Conservation (phyloP, 2,329 filamentous ascomycete genomes). For the Aspergillus quadricinctus region DNA sequence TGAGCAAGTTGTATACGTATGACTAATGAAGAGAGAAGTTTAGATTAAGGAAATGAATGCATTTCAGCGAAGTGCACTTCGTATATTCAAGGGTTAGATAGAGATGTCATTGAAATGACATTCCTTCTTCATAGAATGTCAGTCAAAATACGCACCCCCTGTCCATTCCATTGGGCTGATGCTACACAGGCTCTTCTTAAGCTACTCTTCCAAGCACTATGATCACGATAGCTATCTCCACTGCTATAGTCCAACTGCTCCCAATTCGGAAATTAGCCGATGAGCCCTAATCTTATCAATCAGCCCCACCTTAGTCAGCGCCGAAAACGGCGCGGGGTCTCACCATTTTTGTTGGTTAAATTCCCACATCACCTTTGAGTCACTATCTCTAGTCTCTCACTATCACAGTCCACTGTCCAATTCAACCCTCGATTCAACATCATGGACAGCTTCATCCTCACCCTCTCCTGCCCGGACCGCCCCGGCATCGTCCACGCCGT, state of each 20-base stretch:
- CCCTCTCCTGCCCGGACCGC: conserved; percentile 78
- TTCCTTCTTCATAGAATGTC: neutral
- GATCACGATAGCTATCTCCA: too few relatives aligned
- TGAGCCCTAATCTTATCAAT: conserved; percentile 16
- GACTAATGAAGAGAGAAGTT: too few relatives aligned
- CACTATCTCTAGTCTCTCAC: neutral
- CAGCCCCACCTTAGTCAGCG: conserved; percentile 12
- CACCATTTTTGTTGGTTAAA: neutral
- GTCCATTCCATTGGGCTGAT: too few relatives aligned
- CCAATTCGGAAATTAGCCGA: neutral
- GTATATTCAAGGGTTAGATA: too few relatives aligned
- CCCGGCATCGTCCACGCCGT: conserved; percentile 81
- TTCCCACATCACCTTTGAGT: neutral
- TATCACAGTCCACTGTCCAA: neutral
- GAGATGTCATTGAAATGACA: too few relatives aligned
- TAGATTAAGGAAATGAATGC: too few relatives aligned
- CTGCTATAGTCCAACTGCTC: too few relatives aligned
- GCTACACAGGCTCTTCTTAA: too few relatives aligned
- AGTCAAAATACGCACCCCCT: too few relatives aligned
- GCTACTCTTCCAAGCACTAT: neutral
- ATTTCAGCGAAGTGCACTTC: too few relatives aligned
- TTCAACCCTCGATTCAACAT: conserved; percentile 24
- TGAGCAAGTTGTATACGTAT: neutral
- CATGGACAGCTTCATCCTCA: conserved; percentile 64
- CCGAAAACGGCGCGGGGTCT: conserved; percentile 2